Evolutionary conservation across 805 yeast genomes (phyloP).

Genomic region (Martiniozyma abietophila): DNA sequence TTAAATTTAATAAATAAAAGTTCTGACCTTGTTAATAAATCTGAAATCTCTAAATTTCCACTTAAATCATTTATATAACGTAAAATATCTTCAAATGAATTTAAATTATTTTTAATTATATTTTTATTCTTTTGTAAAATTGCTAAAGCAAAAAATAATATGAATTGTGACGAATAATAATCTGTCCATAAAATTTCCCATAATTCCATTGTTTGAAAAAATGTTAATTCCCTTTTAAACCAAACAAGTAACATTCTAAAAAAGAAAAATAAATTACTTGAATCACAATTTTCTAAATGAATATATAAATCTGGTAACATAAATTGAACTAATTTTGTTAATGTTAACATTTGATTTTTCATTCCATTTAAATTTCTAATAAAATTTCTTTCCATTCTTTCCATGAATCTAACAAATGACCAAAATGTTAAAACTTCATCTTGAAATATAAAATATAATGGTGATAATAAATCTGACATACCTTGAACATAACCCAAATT

Average conservation of each 20-base stretch:
- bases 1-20: slow-evolving; percentile 70
- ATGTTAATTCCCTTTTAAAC: slow-evolving; percentile 85
- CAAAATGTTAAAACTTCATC: slow-evolving; percentile 82
- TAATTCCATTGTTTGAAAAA: slow-evolving; percentile 65
- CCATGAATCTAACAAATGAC: slow-evolving; percentile 85
- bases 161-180: slow-evolving; percentile 76
- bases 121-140: slow-evolving; percentile 82
- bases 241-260: slow-evolving; percentile 93
- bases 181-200: slow-evolving; percentile 96
- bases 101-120: slow-evolving; percentile 63
- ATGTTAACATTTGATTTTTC: slow-evolving; percentile 74
- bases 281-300: slow-evolving; percentile 81
- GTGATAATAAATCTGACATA: slow-evolving; percentile 89
- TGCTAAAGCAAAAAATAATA: slow-evolving; percentile 78
- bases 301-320: slow-evolving; percentile 79
- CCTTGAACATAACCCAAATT: slow-evolving; percentile 96
- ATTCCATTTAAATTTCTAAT: slow-evolving; percentile 89
- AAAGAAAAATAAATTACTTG: slow-evolving; percentile 84
- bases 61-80: slow-evolving; percentile 88
- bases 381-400: slow-evolving; percentile 90
- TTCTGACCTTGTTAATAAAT: slow-evolving; percentile 76
- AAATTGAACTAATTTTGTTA: slow-evolving; percentile 80
- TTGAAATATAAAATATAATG: slow-evolving; percentile 54
- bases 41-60: slow-evolving; percentile 65
- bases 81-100: slow-evolving; percentile 81